Evolutionary conservation across 495 filamentous ascomycete genomes (phyloP).

Genomic region (Monascus purpureus): DNA sequence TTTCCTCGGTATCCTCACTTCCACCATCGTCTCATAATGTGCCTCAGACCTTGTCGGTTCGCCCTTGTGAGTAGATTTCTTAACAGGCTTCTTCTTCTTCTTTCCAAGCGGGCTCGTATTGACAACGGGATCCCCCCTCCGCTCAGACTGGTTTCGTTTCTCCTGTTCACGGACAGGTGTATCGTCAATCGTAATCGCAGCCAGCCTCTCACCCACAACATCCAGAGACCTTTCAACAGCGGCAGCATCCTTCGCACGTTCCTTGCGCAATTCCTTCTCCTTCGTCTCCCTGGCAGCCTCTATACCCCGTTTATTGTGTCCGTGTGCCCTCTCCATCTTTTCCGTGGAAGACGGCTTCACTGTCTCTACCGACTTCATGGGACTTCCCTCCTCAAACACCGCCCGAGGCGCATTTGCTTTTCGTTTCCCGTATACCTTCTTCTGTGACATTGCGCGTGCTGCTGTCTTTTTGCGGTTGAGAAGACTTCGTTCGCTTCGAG

Average conservation of each 20-base stretch:
- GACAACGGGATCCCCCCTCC: neutral
- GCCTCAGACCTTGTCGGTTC: neutral
- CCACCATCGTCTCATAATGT: slow-evolving; percentile 17
- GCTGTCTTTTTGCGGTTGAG: neutral
- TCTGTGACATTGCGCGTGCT: slow-evolving; percentile 12
- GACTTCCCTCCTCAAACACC: slow-evolving; percentile 27
- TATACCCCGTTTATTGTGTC: neutral
- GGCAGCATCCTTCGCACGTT: slow-evolving; percentile 4
- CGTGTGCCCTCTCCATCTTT: neutral
- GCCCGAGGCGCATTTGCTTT: slow-evolving; percentile 25
- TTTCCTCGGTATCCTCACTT: slow-evolving; percentile 15
- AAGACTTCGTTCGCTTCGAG: neutral
- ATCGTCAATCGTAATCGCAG: slow-evolving; percentile 18
- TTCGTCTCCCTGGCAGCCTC: slow-evolving; percentile 1
- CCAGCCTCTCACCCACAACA: slow-evolving; percentile 19
- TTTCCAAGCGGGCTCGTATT: neutral
- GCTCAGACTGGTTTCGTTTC: neutral
- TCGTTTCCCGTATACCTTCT: slow-evolving; percentile 30
- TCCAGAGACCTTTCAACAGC: slow-evolving; percentile 7
- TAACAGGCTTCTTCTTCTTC: slow-evolving; percentile 1
- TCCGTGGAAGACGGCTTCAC: neutral
- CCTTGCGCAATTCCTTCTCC: slow-evolving; percentile 1
- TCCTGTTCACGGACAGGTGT: neutral
- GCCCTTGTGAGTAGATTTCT: neutral
- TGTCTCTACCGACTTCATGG: slow-evolving; percentile 3